These are phyloP conservation scores for Cladophialophora yegresii DNA, from an alignment of 2,329 filamentous ascomycete genomes.

Conservation along the genomic window DNA sequence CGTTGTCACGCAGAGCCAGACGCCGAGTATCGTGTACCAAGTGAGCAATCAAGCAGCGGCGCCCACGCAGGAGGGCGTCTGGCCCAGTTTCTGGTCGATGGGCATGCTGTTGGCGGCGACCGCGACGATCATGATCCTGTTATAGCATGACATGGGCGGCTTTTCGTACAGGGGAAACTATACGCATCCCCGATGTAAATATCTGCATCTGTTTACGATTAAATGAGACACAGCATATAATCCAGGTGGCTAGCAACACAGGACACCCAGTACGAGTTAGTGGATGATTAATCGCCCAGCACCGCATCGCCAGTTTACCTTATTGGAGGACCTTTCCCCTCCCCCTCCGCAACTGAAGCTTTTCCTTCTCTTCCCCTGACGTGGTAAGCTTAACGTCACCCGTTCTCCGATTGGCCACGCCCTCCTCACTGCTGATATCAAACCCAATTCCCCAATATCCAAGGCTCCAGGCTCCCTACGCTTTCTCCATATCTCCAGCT, in stretches of 20 bases:
- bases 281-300: neutral
- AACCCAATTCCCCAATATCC: neutral
- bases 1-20: slow-evolving; percentile 4
- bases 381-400: slow-evolving; percentile 27
- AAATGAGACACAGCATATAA: neutral
- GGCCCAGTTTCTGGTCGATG: slow-evolving; percentile 22
- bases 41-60: slow-evolving; percentile 25
- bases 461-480: neutral
- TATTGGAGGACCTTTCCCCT: neutral
- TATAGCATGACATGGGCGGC: slow-evolving; percentile 5
- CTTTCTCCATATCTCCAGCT: neutral
- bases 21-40: slow-evolving; percentile 26
- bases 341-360: neutral
- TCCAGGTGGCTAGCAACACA: neutral
- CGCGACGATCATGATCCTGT: slow-evolving; percentile 29
- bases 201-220: neutral
- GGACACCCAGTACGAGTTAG: too few species aligned
- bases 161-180: neutral
- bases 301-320: neutral
- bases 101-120: slow-evolving; percentile 23
- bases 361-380: slow-evolving; percentile 14
- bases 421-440: neutral
- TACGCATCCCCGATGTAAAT: neutral
- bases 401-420: slow-evolving; percentile 11
- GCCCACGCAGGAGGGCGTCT: slow-evolving; percentile 16